Base-by-base conservation (phyloP, 768 basidiomycete genomes). In the Pleurotus djamor region DNA sequence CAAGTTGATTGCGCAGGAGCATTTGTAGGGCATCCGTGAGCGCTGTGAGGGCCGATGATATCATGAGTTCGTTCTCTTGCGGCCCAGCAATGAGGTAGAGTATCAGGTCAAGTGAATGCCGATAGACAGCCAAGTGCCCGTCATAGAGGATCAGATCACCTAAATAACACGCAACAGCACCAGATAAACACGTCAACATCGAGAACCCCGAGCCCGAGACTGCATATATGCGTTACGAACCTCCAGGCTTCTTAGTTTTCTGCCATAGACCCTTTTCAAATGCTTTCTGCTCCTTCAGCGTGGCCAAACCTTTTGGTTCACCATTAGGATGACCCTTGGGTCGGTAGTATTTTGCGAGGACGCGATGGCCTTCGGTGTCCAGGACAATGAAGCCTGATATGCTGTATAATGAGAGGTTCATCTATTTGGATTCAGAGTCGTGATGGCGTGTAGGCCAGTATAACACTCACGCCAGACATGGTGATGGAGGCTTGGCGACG, bases 181-280 rank as follows among this genome's bases (percentile, higher is more conserved):
- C 21, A 28, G 21, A 28, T 1, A 28, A 28, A 28, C 21, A 28
- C 21, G 21, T 28, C 21, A 28, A 28, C 21, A 28, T 28, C 21
- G 3, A 28, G 21, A 1, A 28, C 21, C 21, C 1, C 3, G 21
- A 28, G 21, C 21, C 3, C 21, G 3, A 28, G 21, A 28, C 21
- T 28, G 5, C 38, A 37, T 56, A 35, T 43, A 55, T 13, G n/a
- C 7, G 37, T 45, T 37, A 43, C 80, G 70, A 72, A 96, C 96
- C 93, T 75, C 91, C 91, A 10, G 91, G 80, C 70, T 96, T 93
- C 76, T 94, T 94, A 0, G 96, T 97, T 76, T 99, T 99, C 66
- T 92, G 88, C 83, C 88, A 96, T 36, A 98, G 78, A 0, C 91
- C 91, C 78, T 97, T 96, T 79, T 99, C 97, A 70, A 98, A 98